phyloP scores from a whole-genome alignment of 306 rosid genomes.

The Purshia tridentata region DNA sequence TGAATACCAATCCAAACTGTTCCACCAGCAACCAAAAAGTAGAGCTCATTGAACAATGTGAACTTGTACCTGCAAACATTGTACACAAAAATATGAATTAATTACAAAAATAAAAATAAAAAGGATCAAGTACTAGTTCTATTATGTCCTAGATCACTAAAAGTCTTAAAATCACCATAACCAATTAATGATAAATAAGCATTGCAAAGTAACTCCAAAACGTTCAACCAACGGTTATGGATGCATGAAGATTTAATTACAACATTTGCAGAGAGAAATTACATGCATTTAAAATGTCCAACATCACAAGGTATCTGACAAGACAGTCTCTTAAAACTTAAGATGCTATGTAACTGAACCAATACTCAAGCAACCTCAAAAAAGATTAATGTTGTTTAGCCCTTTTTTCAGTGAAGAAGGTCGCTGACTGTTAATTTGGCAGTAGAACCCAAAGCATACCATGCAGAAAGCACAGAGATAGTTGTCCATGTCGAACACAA shows the following conservation, averaged over 20 bases:
- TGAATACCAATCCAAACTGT: slow-evolving; percentile 96
- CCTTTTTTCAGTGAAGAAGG: background rate
- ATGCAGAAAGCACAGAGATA: background rate
- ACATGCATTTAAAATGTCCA: background rate
- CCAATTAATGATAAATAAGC: background rate
- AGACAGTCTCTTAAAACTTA: background rate
- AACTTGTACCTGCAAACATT: slow-evolving; percentile 83
- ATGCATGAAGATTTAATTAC: background rate
- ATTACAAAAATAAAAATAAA: background rate
- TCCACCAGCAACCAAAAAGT: slow-evolving; percentile 98
- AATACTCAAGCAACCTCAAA: background rate
- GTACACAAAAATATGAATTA: background rate
- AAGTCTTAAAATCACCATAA: background rate
- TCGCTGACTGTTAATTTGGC: background rate
- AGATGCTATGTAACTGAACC: background rate
- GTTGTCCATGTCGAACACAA: background rate
- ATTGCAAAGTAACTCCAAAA: background rate
- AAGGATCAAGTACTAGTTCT: background rate
- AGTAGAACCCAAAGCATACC: background rate
- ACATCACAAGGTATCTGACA: background rate
- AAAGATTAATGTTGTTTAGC: background rate
- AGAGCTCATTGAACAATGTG: slow-evolving; percentile 92
- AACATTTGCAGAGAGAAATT: background rate
- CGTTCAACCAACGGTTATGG: background rate
- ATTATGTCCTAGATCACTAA: background rate